Evolutionary conservation across 495 filamentous ascomycete genomes (phyloP), one percentile per base, ranked within the genome.

Genomic region (Penicillium atrosanguineum): DNA sequence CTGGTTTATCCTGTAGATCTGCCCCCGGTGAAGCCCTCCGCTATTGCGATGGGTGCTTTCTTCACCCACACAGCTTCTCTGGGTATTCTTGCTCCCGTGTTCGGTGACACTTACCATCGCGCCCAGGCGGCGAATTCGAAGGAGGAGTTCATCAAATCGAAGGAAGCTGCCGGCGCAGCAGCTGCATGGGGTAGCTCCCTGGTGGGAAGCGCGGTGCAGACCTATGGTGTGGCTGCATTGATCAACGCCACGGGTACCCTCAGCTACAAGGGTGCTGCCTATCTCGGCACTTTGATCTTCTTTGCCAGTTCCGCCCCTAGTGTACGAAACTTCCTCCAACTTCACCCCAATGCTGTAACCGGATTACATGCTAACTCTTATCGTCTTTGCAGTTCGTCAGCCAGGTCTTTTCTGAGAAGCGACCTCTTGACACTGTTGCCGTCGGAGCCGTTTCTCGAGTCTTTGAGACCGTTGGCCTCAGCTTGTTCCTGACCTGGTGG

Each of bases 1-100:
- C 51, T 36, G n/a, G 15, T 41, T 26, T 18, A 3, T 40, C 23
- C 26, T 21, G 16, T 48, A 95, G 90, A 97, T 67, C 84, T 98
- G 54, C 94, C 94, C 61, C 81, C 94, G 40, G 94, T 98, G 64
- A 97, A 96, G 85, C 94, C 94, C 45, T 97, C 93, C 45, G 94
- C 94, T 56, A 95, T 98, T 66, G 94, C 93, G 59, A 83, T 97
- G 61, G 94, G 94, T 72, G 95, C 94, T 38, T 70, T 90, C 70
- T 98, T 96, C 84, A 96, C 88, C 79, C 93, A 98, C 75, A 86
- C 82, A 53, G 81, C 82, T 45, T 88, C 87, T 47, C 76, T 91
- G 55, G 87, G 87, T 56, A 84, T 98, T 58, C 80, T 98, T 28
- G 82, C 85, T 31, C 94, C 94, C 8, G 74, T 97, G 67, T 97